Evolutionary conservation across 2,329 filamentous ascomycete genomes (phyloP).

Genomic region (Juglanconis sp.): DNA sequence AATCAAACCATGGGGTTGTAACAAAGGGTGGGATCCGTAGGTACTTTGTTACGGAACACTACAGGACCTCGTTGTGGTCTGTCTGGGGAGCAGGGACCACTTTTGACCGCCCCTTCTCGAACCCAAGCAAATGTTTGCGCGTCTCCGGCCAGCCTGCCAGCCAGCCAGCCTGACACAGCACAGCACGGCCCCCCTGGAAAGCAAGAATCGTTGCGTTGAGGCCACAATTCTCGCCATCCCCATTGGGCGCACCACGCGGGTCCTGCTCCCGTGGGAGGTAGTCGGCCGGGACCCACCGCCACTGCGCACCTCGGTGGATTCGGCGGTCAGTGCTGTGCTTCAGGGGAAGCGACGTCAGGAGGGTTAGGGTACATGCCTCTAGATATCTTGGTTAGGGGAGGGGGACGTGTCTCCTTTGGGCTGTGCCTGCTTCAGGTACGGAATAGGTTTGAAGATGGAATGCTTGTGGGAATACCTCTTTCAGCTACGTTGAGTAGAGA

Average conservation of each 20-base stretch:
- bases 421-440: no score
- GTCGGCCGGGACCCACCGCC: background rate
- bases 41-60: background rate
- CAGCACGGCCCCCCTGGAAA: background rate
- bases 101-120: conserved; percentile 17
- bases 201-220: background rate
- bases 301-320: background rate
- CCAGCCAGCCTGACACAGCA: background rate
- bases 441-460: background rate
- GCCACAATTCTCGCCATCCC: conserved; percentile 2
- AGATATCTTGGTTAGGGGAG: background rate
- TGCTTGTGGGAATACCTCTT: background rate
- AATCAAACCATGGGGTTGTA: background rate
- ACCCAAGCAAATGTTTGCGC: conserved; percentile 4
- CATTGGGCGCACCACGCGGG: conserved; percentile 8
- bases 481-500: background rate
- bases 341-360: background rate
- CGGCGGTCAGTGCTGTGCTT: background rate
- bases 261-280: background rate
- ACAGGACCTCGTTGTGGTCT: conserved; percentile 15
- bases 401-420: no score
- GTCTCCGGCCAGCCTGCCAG: background rate
- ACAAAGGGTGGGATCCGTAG: background rate
- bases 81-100: conserved; percentile 11
- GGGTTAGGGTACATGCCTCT: background rate